Percentiles rank a stretch among this genome's conserved stretches.
Conservation (phyloP, 2,329 filamentous ascomycete genomes). For the Penicillium sp. region DNA sequence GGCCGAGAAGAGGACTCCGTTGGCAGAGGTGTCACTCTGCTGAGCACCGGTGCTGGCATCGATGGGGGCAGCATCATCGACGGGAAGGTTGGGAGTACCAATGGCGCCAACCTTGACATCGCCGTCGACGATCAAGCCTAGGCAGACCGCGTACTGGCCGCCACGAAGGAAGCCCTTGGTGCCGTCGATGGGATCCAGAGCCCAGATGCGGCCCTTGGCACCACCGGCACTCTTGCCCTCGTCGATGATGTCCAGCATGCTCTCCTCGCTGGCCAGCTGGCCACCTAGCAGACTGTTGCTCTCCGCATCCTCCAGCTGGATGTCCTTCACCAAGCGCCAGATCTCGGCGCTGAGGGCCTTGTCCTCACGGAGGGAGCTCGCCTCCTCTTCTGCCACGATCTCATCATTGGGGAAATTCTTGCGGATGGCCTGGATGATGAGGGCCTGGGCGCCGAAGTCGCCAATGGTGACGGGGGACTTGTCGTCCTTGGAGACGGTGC, state of each 20-base stretch:
- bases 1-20: constrained; percentile 85
- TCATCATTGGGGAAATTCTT: constrained; percentile 87
- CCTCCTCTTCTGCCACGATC: constrained; percentile 94
- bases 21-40: constrained; percentile 69
- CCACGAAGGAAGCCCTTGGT: constrained; percentile 96
- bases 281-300: constrained; percentile 69
- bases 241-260: constrained; percentile 59
- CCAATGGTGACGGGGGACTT: constrained; percentile 96
- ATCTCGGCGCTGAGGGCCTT: constrained; percentile 68
- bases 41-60: constrained; percentile 70
- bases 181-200: constrained; percentile 94
- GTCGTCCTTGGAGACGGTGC: constrained; percentile 90
- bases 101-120: constrained; percentile 92
- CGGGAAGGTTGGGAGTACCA: constrained; percentile 89
- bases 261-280: constrained; percentile 61
- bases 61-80: constrained; percentile 72
- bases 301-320: constrained; percentile 63
- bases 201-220: constrained; percentile 69
- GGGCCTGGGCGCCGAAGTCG: constrained; percentile 94
- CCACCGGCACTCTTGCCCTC: constrained; percentile 48
- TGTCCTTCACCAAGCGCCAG: constrained; percentile 76
- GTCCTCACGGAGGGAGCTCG: constrained; percentile 72
- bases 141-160: constrained; percentile 93
- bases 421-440: constrained; percentile 88
- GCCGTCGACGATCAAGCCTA: constrained; percentile 87